Evolutionary conservation across 2,329 filamentous ascomycete species (phyloP).

Genomic region (Lachnellula occidentalis): DNA sequence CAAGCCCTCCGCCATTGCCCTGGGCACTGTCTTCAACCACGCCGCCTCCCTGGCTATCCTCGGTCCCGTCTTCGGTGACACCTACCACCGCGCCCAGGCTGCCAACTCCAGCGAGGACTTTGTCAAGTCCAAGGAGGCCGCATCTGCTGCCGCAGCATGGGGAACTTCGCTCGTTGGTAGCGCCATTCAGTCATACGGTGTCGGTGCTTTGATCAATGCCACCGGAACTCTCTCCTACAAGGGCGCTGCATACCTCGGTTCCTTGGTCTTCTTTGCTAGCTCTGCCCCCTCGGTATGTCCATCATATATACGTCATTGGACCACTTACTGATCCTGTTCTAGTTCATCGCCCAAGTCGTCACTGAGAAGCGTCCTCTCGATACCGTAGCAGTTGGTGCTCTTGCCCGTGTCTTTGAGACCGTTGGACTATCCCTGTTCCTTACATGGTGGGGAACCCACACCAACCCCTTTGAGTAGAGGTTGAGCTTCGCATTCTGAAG

Average conservation of each 20-base stretch:
- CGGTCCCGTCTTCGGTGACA: conserved; percentile 84
- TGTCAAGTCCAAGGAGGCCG: conserved; percentile 85
- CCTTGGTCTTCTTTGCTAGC: conserved; percentile 85
- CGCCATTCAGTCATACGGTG: conserved; percentile 81
- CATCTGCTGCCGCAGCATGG: conserved; percentile 81
- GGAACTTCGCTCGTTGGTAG: conserved; percentile 86
- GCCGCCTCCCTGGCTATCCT: conserved; percentile 82
- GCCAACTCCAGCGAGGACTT: conserved; percentile 97
- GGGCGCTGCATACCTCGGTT: conserved; percentile 89
- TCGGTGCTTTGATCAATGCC: conserved; percentile 87
- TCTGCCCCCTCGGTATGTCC: conserved; percentile 75
- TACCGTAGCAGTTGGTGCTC: conserved; percentile 77
- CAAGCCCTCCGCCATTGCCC: conserved; percentile 95
- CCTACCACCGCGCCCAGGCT: conserved; percentile 85
- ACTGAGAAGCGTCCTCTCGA: conserved; percentile 90
- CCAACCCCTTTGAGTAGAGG: conserved; percentile 67
- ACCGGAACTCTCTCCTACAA: conserved; percentile 95
- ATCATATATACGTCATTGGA: not conserved
- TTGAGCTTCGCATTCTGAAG: not conserved
- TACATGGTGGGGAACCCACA: conserved; percentile 96
- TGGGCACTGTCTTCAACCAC: conserved; percentile 96
- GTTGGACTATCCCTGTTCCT: conserved; percentile 87
- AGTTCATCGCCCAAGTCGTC: conserved; percentile 84
- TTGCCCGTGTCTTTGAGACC: conserved; percentile 85
- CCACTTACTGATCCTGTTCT: conserved; percentile 5